A percentile compares a stretch with the other conserved stretches of the same genome.
Conservation (phyloP, 208 protist species). For the Lotmaria passim region DNA sequence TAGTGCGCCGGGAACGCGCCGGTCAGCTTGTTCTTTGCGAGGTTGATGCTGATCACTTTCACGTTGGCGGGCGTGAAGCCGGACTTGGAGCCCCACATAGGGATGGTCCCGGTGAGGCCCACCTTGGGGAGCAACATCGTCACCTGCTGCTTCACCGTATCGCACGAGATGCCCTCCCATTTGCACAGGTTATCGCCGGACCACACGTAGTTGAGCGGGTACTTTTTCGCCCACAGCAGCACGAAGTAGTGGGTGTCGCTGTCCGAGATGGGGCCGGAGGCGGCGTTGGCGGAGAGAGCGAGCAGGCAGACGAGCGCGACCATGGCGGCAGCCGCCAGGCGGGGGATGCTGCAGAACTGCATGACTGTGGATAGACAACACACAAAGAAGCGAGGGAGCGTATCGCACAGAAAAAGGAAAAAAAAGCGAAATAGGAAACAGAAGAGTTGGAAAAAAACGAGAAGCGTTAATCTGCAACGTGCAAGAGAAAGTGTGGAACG, state of each 20-base stretch:
- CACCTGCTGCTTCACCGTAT: constrained; percentile 30
- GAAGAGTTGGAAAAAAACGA: neutral
- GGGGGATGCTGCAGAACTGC: neutral
- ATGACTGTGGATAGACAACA: no score
- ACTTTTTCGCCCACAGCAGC: constrained; percentile 22
- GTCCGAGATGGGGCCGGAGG: constrained; percentile 18
- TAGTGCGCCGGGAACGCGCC: constrained; percentile 40
- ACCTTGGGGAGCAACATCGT: constrained; percentile 25
- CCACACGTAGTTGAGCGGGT: constrained; percentile 44
- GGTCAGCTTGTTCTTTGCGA: constrained; percentile 33
- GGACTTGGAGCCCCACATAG: constrained; percentile 16
- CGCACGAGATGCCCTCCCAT: constrained; percentile 49
- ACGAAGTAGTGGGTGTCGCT: constrained; percentile 42
- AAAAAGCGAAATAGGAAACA: no score
- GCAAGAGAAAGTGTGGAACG: no score
- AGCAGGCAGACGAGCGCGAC: constrained; percentile 13
- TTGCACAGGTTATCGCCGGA: constrained; percentile 43
- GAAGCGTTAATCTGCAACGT: no score
- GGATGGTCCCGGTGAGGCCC: constrained; percentile 39
- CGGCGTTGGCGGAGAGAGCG: neutral
- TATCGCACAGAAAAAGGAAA: no score
- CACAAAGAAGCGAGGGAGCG: no score
- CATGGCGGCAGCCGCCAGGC: neutral
- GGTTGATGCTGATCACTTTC: constrained; percentile 34
- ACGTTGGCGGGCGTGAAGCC: constrained; percentile 26